phyloP scores from a whole-genome alignment of 331 rosid species.

The Quercus lobata region DNA sequence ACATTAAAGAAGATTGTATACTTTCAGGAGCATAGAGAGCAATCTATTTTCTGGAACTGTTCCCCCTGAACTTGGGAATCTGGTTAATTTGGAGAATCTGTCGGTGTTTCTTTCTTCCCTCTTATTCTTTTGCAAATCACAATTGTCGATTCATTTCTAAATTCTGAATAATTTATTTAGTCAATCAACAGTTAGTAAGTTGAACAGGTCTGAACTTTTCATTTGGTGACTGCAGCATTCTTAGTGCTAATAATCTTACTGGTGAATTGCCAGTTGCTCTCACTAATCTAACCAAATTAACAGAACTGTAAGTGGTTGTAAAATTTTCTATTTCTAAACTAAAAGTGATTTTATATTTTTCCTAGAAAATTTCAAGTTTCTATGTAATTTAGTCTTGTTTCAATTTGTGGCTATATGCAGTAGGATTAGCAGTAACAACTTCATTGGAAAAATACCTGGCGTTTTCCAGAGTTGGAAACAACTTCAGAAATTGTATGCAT shows the following conservation, averaged over 20 bases:
- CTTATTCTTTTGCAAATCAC: not conserved
- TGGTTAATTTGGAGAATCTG: constrained; percentile 1
- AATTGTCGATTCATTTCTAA: not conserved
- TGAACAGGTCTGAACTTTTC: not conserved
- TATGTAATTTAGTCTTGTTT: not conserved
- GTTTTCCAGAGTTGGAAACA: constrained; percentile 19
- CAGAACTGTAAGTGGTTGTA: constrained; percentile 16
- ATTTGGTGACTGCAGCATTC: constrained; percentile 16
- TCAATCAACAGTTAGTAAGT: not conserved
- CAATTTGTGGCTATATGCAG: not conserved
- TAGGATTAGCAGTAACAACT: constrained; percentile 1
- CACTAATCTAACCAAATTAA: constrained; percentile 18
- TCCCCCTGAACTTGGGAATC: constrained; percentile 4
- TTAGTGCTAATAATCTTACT: constrained; percentile 29
- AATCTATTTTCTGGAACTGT: constrained; percentile 13
- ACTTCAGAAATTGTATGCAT: constrained; percentile 12
- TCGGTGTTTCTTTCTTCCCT: not conserved
- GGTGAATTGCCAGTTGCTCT: constrained; percentile 23
- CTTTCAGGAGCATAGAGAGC: constrained; percentile 21
- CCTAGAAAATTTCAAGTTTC: not conserved
- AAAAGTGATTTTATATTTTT: not conserved
- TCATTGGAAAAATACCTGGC: constrained; percentile 18
- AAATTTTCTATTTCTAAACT: not conserved
- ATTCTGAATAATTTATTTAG: not conserved
- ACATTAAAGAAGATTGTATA: not conserved